Evolutionary conservation across 805 yeast species (phyloP).

Genomic region (Barnettozyma populi): DNA sequence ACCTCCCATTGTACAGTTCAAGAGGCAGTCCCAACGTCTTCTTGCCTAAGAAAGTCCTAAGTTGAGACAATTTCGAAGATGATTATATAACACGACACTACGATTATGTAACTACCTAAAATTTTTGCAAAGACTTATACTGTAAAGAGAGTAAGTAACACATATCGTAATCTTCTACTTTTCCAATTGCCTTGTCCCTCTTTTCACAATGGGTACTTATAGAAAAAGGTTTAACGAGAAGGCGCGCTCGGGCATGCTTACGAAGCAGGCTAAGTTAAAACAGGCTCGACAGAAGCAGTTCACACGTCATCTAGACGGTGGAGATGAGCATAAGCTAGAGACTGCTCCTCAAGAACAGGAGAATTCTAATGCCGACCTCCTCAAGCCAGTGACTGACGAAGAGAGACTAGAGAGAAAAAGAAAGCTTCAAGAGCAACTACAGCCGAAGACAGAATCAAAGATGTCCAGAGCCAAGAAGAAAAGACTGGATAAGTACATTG

Average conservation of each 20-base stretch:
- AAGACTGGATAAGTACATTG: slow-evolving; percentile 86
- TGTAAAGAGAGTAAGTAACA: neutral
- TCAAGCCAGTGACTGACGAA: slow-evolving; percentile 56
- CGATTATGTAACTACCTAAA: too few relatives aligned
- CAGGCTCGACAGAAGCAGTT: slow-evolving; percentile 67
- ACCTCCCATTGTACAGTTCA: slow-evolving; percentile 13
- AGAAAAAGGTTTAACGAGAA: slow-evolving; percentile 77
- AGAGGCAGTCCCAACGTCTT: neutral
- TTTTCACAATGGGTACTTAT: slow-evolving; percentile 69
- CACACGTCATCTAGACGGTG: slow-evolving; percentile 42
- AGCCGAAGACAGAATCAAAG: slow-evolving; percentile 60
- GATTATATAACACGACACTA: too few relatives aligned
- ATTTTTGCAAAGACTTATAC: too few relatives aligned
- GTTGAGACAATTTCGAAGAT: too few relatives aligned
- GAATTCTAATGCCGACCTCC: slow-evolving; percentile 56
- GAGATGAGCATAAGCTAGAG: slow-evolving; percentile 22
- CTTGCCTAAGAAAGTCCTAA: neutral
- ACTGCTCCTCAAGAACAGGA: slow-evolving; percentile 18
- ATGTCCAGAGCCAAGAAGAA: slow-evolving; percentile 66
- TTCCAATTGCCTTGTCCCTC: neutral
- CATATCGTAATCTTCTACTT: too few relatives aligned
- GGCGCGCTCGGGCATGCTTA: slow-evolving; percentile 80
- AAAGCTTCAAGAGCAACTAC: slow-evolving; percentile 51
- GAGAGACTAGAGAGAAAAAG: slow-evolving; percentile 65
- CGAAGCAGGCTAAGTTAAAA: slow-evolving; percentile 67